Conservation (phyloP, 306 rosid species). For the Cicer arietinum region DNA sequence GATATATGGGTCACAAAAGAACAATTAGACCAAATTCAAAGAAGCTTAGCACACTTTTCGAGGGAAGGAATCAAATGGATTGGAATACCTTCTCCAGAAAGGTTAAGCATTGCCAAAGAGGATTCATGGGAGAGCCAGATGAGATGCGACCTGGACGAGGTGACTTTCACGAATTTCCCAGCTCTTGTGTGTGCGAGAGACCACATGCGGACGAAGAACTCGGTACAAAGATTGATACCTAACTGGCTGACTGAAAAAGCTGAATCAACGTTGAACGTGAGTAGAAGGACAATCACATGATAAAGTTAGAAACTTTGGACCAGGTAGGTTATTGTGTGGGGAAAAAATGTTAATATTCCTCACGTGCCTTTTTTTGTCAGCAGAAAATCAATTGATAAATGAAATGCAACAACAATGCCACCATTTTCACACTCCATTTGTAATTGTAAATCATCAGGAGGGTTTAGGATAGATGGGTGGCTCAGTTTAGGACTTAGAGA, state of each 20-base stretch:
- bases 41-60: constrained; percentile 80
- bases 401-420: constrained; percentile 19
- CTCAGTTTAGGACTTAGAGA: constrained; percentile 44
- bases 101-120: constrained; percentile 78
- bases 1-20: constrained; percentile 97
- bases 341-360: neutral
- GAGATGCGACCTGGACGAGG: constrained; percentile 89
- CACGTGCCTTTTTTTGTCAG: constrained; percentile 4
- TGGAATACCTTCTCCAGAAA: constrained; percentile 78
- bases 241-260: constrained; percentile 40
- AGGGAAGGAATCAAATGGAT: constrained; percentile 73
- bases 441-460: constrained; percentile 32
- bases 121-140: constrained; percentile 97
- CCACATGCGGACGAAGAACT: constrained; percentile 48
- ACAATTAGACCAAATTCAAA: constrained; percentile 96
- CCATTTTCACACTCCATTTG: constrained; percentile 32
- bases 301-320: constrained; percentile 22
- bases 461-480: constrained; percentile 39
- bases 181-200: constrained; percentile 77
- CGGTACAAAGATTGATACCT: constrained; percentile 39
- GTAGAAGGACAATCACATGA: constrained; percentile 25
- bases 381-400: constrained; percentile 6
- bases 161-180: constrained; percentile 89
- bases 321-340: neutral
- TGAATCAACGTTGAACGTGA: constrained; percentile 24